These are phyloP conservation scores for Suhomyces pyralidae DNA, from an alignment of 805 yeast genomes.

Conservation along the genomic window DNA sequence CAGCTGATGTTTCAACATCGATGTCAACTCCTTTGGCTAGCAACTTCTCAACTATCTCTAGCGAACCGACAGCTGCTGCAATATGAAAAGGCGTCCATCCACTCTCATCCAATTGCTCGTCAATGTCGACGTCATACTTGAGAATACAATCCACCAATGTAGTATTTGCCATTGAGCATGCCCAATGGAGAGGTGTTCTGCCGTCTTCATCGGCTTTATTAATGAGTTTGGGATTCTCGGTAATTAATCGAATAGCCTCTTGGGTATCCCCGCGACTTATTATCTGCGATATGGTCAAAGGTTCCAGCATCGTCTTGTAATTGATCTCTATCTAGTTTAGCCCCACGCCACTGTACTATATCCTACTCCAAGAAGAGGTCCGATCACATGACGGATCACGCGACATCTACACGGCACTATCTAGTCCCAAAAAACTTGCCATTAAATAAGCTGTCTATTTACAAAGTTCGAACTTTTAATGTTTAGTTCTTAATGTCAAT, in stretches of 20 bases:
- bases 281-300: neutral
- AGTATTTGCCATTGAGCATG: conserved; percentile 59
- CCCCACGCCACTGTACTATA: neutral
- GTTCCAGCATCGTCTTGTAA: neutral
- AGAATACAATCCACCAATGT: conserved; percentile 48
- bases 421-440: neutral
- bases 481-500: neutral
- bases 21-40: conserved; percentile 53
- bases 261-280: neutral
- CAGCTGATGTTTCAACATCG: conserved; percentile 53
- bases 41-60: conserved; percentile 49
- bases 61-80: conserved; percentile 71
- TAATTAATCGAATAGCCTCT: neutral
- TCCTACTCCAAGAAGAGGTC: neutral
- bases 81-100: conserved; percentile 92
- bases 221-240: conserved; percentile 45
- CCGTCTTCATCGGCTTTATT: conserved; percentile 63
- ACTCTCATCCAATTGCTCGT: conserved; percentile 64
- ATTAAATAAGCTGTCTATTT: neutral
- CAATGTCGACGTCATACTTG: conserved; percentile 51
- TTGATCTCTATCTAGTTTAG: neutral
- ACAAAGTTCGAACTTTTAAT: neutral
- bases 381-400: neutral
- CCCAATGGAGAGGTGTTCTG: conserved; percentile 87
- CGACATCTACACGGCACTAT: neutral